Evolutionary conservation across 495 filamentous ascomycete species (phyloP), one percentile per base, ranked within the genome.

Genomic region (Xanthoparmelia taractica): DNA sequence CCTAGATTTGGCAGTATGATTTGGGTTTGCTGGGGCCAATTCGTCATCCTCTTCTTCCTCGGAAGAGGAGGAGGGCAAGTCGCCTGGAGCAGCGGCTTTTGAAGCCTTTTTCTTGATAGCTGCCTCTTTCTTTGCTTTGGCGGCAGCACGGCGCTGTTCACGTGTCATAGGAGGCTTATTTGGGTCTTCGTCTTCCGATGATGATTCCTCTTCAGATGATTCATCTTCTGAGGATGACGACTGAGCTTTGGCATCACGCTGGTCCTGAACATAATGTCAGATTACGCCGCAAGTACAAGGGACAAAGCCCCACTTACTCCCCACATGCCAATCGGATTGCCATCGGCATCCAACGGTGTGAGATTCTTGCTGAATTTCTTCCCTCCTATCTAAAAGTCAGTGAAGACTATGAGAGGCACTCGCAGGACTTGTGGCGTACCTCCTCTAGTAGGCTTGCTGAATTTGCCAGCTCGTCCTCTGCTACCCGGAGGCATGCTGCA

Each of bases 331-430:
- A 83, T 73, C 12, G 79, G 76, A 63, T 90, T 91, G 65, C 90
- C 92, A 73, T 97, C 89, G 58, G 86, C 87, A 68, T 95, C 91
- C 67, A 91, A 79, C 10, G 91, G 92, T 71, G 85, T 84, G 15
- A 97, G 84, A 72, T 96, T 87, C 45, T 87, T 86, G 65, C 92
- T 96, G 82, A 92, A 97, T 65, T 95, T 86, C 76, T 96, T 96
- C 68, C 93, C 94, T 61, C 92, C 93, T 96, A 60, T 52, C 18
- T 34, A 59, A n/a, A 41, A 27, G 48, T 68, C 58, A 74, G 63
- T 38, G 59, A 57, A 36, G 59, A 34, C n/a, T 52, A 25, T n/a
- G 6, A 29, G 31, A 37, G 23, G 29, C 50, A 52, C 34, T 33
- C 41, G 58, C 41, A 20, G 1, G 25, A 47, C 61, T 31, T 31